Evolutionary conservation across 2,329 filamentous ascomycete genomes (phyloP), one percentile per base, ranked within the genome.

Genomic region (Xylaria sp.): DNA sequence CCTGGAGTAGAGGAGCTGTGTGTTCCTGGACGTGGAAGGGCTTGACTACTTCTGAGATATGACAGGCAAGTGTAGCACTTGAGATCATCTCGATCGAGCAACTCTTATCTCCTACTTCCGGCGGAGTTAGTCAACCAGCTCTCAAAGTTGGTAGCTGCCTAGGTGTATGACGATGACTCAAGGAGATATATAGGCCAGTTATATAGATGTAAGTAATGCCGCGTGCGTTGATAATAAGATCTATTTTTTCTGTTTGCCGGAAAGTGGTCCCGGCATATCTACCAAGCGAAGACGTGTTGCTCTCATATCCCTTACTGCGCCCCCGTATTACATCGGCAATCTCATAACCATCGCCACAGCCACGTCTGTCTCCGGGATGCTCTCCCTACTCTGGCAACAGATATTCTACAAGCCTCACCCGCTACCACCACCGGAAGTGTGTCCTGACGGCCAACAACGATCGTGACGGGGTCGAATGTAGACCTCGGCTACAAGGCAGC

Each of bases 401-500:
- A 49, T 31, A 6, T 37, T 49, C 48, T 52, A 40, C 49, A 60
- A 54, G 1, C 66, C 58, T 1, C 37, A 48, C 1, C 52, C 58
- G 7, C 21, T 61, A 15, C 53, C 58, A 25, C 46, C 55, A 2
- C 6, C 31, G 2, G 13, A 47, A 13, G 31, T 54, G 5, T 17
- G 27, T 0, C 27, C 54, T 7, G 17, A 40, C 3, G 54, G 47
- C 5, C 40, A 62, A 58, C 54, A 10, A 41, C 54, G 11, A 41
- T 62, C 15, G 10, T 62, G 3, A 54, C 59, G 3, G 59, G 59
- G 1, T 47, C 59, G 8, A 67, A 65, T 27, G 53, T 44, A 7
- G 65, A 63, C 40, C 63, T 67, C 8, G 65, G 65, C 37, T 55
- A 61, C 4, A 60, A 62, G 53, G 63, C 60, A 10, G 56, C 51